Conservation (phyloP, 1,284 basidiomycete genomes). For the Ganoderma sinense region DNA sequence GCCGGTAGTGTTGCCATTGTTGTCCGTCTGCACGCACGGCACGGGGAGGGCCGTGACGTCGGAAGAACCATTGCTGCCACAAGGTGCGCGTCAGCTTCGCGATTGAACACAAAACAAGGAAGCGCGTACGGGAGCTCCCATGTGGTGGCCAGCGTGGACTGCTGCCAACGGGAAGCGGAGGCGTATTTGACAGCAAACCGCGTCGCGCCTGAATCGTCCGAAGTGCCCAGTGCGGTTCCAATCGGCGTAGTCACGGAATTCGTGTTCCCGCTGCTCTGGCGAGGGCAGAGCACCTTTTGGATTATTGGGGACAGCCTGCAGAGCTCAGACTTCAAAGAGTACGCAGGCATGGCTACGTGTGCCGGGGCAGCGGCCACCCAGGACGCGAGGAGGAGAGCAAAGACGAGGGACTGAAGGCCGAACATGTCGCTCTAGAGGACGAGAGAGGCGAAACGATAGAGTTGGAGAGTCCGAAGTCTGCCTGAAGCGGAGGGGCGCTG, state of each 20-base stretch:
- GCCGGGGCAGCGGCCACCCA: constrained; percentile 37
- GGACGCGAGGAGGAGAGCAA: constrained; percentile 44
- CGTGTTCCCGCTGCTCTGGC: constrained; percentile 35
- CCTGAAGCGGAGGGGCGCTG: constrained; percentile 19
- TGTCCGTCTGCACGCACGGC: constrained; percentile 69
- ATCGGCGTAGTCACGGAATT: constrained; percentile 53
- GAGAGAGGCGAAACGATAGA: constrained; percentile 27
- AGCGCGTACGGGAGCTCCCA: constrained; percentile 66
- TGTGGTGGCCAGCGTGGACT: constrained; percentile 56
- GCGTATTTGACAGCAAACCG: constrained; percentile 75
- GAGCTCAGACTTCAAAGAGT: constrained; percentile 41
- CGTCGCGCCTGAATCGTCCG: constrained; percentile 53
- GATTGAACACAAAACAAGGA: neutral
- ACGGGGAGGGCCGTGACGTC: constrained; percentile 67
- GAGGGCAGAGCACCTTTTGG: constrained; percentile 49
- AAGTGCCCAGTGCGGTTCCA: constrained; percentile 61
- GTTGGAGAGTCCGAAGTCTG: constrained; percentile 27
- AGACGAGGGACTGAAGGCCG: constrained; percentile 44
- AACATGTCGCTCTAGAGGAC: constrained; percentile 45
- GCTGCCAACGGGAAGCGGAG: constrained; percentile 63
- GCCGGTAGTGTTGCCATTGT: constrained; percentile 50
- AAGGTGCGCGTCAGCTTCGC: constrained; percentile 12
- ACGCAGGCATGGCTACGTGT: constrained; percentile 40
- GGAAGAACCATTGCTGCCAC: constrained; percentile 55
- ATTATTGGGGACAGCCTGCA: constrained; percentile 55